phyloP scores from a whole-genome alignment of 345 rosid species.

The Salix brachista region DNA sequence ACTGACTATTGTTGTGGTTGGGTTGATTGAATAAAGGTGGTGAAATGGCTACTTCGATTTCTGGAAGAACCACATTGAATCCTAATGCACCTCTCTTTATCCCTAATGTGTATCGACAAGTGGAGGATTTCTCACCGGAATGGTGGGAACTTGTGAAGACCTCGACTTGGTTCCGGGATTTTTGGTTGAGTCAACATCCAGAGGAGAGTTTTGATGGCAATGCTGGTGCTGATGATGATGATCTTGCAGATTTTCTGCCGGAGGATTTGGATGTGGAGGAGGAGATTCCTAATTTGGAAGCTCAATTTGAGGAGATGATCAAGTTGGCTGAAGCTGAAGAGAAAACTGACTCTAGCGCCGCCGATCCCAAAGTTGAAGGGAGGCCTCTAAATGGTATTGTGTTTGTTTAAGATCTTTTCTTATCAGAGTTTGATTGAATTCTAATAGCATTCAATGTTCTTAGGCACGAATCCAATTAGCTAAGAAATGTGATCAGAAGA shows the following conservation, averaged over 20 bases:
- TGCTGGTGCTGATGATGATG: background rate
- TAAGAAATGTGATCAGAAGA: background rate
- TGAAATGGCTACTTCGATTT: constrained; percentile 29
- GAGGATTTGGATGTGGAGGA: constrained; percentile 12
- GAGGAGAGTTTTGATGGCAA: constrained; percentile 25
- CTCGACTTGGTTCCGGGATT: constrained; percentile 37
- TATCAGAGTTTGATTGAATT: background rate
- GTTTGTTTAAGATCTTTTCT: background rate
- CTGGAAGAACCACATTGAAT: constrained; percentile 35
- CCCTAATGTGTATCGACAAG: constrained; percentile 33
- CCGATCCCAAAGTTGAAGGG: background rate
- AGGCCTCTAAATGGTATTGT: background rate
- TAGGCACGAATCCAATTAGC: no score
- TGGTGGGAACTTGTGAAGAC: constrained; percentile 49
- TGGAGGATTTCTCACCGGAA: constrained; percentile 51
- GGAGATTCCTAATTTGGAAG: background rate
- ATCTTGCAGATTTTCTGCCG: constrained; percentile 6
- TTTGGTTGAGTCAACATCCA: constrained; percentile 35
- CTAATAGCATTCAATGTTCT: no score
- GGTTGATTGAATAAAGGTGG: background rate
- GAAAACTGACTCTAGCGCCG: background rate
- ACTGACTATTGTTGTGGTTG: background rate
- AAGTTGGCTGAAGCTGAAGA: constrained; percentile 10
- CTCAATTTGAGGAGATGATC: constrained; percentile 15
- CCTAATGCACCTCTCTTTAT: constrained; percentile 43